Evolutionary conservation across 179 eudicot genomes (phyloP).

Genomic region (Vitellaria paradoxa): DNA sequence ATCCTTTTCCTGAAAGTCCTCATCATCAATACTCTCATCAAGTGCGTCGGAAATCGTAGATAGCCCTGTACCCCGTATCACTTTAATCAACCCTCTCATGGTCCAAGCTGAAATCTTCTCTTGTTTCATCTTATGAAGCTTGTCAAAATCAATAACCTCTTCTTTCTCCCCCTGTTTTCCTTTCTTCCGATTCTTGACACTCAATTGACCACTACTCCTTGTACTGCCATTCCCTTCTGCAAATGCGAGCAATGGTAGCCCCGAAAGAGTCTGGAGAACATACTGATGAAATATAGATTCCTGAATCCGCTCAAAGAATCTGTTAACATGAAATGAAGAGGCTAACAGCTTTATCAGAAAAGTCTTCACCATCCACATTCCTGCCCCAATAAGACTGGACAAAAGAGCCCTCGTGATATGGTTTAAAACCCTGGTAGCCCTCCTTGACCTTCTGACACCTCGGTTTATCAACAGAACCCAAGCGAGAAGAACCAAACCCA

Average conservation of each 20-base stretch:
- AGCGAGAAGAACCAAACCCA: conserved; percentile 58
- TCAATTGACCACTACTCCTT: conserved; percentile 40
- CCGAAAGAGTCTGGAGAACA: conserved; percentile 73
- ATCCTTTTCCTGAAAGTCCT: conserved; percentile 31
- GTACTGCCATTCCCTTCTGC: conserved; percentile 21
- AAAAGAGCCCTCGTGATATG: conserved; percentile 62
- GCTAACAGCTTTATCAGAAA: conserved; percentile 59
- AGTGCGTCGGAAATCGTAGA: conserved; percentile 52
- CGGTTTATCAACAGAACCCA: conserved; percentile 67
- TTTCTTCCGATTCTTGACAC: conserved; percentile 35
- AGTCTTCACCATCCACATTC: conserved; percentile 69
- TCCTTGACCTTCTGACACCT: conserved; percentile 41
- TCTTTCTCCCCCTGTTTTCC: conserved; percentile 39
- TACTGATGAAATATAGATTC: conserved; percentile 71
- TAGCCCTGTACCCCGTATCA: conserved; percentile 51
- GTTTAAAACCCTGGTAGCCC: conserved; percentile 35
- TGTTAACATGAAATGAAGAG: conserved; percentile 61
- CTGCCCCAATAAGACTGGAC: conserved; percentile 60
- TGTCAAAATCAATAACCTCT: conserved; percentile 62
- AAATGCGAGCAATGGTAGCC: conserved; percentile 46
- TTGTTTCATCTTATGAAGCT: conserved; percentile 58
- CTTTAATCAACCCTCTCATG: conserved; percentile 65
- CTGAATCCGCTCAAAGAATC: conserved; percentile 84
- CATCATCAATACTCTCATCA: conserved; percentile 45
- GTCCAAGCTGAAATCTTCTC: conserved; percentile 79